A percentile compares a stretch with the other conserved stretches of the same genome.
Conservation (phyloP, 2,329 filamentous ascomycete genomes). For the Ustulina deusta region DNA sequence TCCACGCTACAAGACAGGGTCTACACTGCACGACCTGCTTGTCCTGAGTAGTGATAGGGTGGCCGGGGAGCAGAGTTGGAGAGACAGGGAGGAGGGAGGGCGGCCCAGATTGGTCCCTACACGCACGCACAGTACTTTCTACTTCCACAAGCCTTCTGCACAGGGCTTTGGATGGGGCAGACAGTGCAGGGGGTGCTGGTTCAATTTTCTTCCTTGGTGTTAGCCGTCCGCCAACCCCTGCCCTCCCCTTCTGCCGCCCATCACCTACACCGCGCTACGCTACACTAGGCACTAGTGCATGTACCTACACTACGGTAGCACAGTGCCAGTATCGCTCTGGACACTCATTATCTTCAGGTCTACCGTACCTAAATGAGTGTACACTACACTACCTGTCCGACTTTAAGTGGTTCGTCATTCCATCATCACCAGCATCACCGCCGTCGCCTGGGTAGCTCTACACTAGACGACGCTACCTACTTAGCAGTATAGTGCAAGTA, state of each 20-base stretch:
- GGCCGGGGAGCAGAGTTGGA: constrained; percentile 33
- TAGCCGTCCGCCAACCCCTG: constrained; percentile 25
- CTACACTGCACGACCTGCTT: background rate
- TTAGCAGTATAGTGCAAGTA: too few relatives aligned
- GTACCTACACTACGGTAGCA: background rate
- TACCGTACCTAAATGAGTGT: constrained; percentile 16
- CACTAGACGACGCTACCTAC: background rate
- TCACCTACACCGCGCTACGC: too few relatives aligned
- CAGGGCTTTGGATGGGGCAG: constrained; percentile 23
- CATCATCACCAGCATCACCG: constrained; percentile 27
- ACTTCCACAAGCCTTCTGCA: constrained; percentile 8
- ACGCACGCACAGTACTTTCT: constrained; percentile 41
- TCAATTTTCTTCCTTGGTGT: constrained; percentile 34
- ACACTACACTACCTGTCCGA: too few relatives aligned
- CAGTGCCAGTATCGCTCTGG: constrained; percentile 28
- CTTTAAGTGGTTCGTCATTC: constrained; percentile 38
- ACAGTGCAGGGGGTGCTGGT: constrained; percentile 23
- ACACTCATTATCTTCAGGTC: constrained; percentile 4
- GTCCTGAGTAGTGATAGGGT: constrained; percentile 16
- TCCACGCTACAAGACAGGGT: constrained; percentile 18
- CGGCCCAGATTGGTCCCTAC: constrained; percentile 36
- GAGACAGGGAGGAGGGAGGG: constrained; percentile 39
- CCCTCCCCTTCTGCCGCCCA: background rate
- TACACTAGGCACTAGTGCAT: too few relatives aligned
- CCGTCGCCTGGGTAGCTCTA: constrained; percentile 4